A percentile compares a stretch with the other conserved stretches of the same genome.
Conservation (phyloP, 192 early-diverging fungal species). For the Spizellomyces sp. region DNA sequence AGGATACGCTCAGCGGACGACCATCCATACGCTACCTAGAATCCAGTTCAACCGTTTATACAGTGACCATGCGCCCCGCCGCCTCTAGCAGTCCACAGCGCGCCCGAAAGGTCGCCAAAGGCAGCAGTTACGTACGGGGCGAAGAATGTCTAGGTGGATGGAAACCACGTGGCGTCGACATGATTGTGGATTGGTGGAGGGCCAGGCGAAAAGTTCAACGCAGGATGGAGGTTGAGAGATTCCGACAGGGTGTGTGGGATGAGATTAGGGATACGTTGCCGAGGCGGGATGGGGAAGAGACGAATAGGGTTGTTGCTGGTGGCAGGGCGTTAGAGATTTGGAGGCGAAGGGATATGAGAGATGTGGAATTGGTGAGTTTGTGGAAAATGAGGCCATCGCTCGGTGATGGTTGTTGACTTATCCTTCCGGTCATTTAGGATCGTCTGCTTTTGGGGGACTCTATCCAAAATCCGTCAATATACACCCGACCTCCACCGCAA, state of each 20-base stretch:
- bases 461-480: no score
- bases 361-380: slow-evolving; percentile 9
- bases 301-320: slow-evolving; percentile 12
- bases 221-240: slow-evolving; percentile 27
- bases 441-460: no score
- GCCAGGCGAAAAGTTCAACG: neutral
- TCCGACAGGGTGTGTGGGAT: slow-evolving; percentile 23
- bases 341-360: slow-evolving; percentile 7
- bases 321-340: slow-evolving; percentile 39
- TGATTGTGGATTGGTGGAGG: slow-evolving; percentile 32
- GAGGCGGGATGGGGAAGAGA: slow-evolving; percentile 1
- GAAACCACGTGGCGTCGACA: slow-evolving; percentile 27
- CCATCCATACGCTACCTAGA: no score
- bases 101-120: no score
- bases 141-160: slow-evolving; percentile 39
- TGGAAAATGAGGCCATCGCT: no score
- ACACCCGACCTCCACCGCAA: no score
- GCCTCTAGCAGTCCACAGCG: no score
- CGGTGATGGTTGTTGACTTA: no score
- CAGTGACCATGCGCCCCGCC: no score
- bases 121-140: slow-evolving; percentile 37
- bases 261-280: slow-evolving; percentile 7
- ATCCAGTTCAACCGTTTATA: no score
- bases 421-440: no score
- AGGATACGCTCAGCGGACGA: no score